phyloP scores from a whole-genome alignment of 2,329 filamentous ascomycete species.

The Pseudogymnoascus sp. region DNA sequence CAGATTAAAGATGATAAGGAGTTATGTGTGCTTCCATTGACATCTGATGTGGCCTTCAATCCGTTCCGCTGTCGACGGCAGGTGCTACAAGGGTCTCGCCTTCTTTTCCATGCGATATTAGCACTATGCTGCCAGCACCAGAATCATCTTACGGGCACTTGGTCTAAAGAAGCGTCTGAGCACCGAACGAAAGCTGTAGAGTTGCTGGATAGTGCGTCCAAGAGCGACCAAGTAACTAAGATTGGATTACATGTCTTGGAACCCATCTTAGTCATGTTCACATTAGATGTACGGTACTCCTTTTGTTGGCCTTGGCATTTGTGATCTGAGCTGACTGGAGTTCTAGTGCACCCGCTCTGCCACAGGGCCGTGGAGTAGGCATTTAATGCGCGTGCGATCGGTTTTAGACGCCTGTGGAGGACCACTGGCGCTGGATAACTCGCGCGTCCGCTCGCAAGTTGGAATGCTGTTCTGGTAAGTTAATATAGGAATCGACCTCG shows the following conservation, averaged over 20 bases:
- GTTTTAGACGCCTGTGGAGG: conserved; percentile 13
- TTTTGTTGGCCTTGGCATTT: neutral
- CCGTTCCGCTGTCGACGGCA: conserved; percentile 26
- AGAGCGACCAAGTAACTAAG: neutral
- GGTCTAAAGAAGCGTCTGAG: conserved; percentile 16
- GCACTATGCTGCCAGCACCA: conserved; percentile 26
- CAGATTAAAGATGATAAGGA: conserved; percentile 26
- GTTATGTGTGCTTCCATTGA: conserved; percentile 29
- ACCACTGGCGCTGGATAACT: conserved; percentile 17
- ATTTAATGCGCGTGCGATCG: conserved; percentile 24
- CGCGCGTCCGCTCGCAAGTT: conserved; percentile 24
- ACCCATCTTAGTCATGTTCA: conserved; percentile 27
- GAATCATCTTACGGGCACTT: conserved; percentile 21
- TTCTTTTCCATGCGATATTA: conserved; percentile 28
- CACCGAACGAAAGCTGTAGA: conserved; percentile 22
- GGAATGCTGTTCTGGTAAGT: conserved; percentile 26
- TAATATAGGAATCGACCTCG: neutral
- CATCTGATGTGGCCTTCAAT: conserved; percentile 26
- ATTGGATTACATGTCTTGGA: conserved; percentile 19
- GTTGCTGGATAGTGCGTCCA: conserved; percentile 19
- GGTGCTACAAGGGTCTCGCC: conserved; percentile 19
- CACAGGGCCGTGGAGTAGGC: conserved; percentile 25
- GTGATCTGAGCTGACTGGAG: neutral
- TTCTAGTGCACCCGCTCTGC: conserved; percentile 28
- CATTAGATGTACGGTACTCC: conserved; percentile 24